These are phyloP conservation scores for Aspergillus sp. DNA, from an alignment of 2,329 filamentous ascomycete genomes.

Conservation along the genomic window DNA sequence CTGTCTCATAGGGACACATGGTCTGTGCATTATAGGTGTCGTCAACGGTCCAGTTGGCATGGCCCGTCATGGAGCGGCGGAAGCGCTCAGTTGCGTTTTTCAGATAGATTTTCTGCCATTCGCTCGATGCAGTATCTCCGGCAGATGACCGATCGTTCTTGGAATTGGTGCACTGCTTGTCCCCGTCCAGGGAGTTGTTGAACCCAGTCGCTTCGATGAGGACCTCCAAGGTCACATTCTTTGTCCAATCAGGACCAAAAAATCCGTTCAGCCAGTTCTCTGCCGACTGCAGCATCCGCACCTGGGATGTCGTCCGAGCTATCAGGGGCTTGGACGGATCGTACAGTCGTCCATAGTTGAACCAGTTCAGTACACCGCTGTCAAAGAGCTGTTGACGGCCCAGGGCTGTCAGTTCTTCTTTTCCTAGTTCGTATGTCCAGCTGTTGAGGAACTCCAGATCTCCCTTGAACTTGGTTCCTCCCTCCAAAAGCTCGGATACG, in stretches of 20 bases:
- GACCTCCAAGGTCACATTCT: not conserved
- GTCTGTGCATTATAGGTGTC: constrained; percentile 52
- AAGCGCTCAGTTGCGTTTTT: constrained; percentile 45
- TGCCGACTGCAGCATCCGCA: constrained; percentile 52
- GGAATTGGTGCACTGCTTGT: constrained; percentile 6
- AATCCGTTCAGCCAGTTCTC: constrained; percentile 45
- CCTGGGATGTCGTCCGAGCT: constrained; percentile 54
- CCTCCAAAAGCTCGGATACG: constrained; percentile 32
- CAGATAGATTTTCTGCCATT: constrained; percentile 39
- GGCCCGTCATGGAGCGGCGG: constrained; percentile 45
- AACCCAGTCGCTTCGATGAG: not conserved
- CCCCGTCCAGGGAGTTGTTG: constrained; percentile 48
- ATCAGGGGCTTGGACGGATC: constrained; percentile 49
- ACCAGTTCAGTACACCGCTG: constrained; percentile 50
- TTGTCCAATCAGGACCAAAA: constrained; percentile 26
- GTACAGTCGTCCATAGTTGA: constrained; percentile 52
- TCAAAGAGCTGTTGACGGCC: constrained; percentile 48
- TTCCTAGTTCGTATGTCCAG: constrained; percentile 49
- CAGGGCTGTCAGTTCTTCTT: constrained; percentile 46
- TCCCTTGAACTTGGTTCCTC: constrained; percentile 38
- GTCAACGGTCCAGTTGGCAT: constrained; percentile 49
- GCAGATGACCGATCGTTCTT: constrained; percentile 23
- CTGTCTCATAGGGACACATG: constrained; percentile 54
- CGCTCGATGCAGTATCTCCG: constrained; percentile 37
- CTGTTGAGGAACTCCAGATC: constrained; percentile 53